Base-by-base conservation (phyloP, 2,329 filamentous ascomycete genomes). In the Epichloe aotearoae region DNA sequence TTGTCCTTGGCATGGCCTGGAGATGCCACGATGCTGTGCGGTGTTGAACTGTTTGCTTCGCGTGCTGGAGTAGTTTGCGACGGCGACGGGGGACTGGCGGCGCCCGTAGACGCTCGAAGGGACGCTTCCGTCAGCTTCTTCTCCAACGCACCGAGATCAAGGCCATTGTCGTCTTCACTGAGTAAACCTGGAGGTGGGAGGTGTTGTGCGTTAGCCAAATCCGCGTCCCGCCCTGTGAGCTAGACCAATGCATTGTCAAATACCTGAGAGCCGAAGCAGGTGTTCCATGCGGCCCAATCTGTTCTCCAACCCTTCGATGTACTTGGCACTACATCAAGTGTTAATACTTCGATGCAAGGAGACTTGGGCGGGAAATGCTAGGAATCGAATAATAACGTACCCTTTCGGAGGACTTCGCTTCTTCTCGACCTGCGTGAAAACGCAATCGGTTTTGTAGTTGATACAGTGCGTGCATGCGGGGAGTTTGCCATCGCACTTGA, bases 361-460 rank as follows among this genome's bases (percentile, higher is more conserved):
- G 37, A n/a, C 26, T n/a, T 7, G 42, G 10, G 5, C n/a, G 41
- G 20, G n/a, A 30, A 3, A 45, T n/a, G 17, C 23, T 3, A 8
- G n/a, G 11, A 33, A 20, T 20, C 20, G 20, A 20, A 43, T 20
- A 43, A 43, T 30, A 41, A 52, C 78, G 57, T 77, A 95, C 89
- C 93, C 91, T 75, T 97, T 98, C 1, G 91, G 93, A 49, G 93
- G 91, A 66, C 86, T 93, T 53, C 93, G 80, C 76, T 98, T 98
- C 82, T 98, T 98, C 73, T 98, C 93, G 38, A 97, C 90, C 65
- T 95, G 89, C 1, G 93, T 97, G 64, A 97, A 97, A 59, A 95
- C 80, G 67, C 91, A 98, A 61, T 95, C 89, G 5, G 90, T 96
- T 75, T 96, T 96, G 74, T 96, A 96, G 67, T 96, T 97, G 66